These are phyloP conservation scores for Cucumis melo DNA, from an alignment of 306 rosid genomes.

Conservation along the genomic window DNA sequence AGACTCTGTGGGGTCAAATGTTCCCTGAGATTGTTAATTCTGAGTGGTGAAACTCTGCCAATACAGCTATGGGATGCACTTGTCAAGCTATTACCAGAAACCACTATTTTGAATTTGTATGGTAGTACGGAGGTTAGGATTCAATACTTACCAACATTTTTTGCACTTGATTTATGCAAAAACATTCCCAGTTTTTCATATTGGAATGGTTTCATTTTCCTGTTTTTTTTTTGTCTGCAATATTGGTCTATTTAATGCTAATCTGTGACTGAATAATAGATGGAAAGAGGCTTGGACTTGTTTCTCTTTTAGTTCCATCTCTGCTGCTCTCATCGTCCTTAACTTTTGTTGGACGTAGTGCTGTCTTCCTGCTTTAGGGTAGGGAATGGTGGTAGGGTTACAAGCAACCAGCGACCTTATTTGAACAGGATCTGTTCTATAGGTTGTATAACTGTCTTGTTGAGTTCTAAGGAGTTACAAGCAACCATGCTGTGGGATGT, in stretches of 20 bases:
- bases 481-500: background rate
- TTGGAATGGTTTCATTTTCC: background rate
- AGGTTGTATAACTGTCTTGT: no score
- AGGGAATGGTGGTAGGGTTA: background rate
- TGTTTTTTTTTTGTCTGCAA: background rate
- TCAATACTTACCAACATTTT: background rate
- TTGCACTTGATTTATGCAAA: background rate
- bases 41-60: conserved; percentile 74
- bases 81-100: conserved; percentile 48
- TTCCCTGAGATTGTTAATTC: conserved; percentile 61
- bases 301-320: background rate
- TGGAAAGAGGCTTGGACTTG: background rate
- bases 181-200: background rate
- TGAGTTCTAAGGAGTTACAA: background rate
- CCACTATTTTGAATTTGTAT: conserved; percentile 68
- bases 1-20: conserved; percentile 10
- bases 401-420: background rate
- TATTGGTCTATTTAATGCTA: background rate
- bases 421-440: no score
- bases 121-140: conserved; percentile 83
- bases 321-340: background rate
- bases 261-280: background rate
- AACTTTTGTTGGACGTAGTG: background rate
- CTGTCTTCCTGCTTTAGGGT: background rate
- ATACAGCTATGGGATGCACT: conserved; percentile 50